A percentile compares a stretch with the other conserved stretches of the same genome.
phyloP scores from a whole-genome alignment of 2,329 filamentous ascomycete species.

The Nemania diffusa region DNA sequence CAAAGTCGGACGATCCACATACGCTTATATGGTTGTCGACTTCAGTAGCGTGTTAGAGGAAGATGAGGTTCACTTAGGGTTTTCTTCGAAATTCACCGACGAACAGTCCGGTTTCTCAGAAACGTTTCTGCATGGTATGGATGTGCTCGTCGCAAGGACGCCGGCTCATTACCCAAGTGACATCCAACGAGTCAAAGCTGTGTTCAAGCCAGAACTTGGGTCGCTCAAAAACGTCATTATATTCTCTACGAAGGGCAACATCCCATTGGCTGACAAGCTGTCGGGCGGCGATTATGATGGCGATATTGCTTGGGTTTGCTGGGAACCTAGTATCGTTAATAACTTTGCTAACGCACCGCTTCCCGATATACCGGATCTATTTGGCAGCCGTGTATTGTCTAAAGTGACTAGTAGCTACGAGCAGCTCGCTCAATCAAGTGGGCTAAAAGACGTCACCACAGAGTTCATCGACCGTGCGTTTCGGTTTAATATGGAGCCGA shows the following conservation, averaged over 20 bases:
- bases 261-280: constrained; percentile 73
- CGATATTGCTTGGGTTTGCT: constrained; percentile 81
- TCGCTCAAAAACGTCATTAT: constrained; percentile 82
- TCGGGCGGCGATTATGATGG: constrained; percentile 87
- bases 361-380: constrained; percentile 58
- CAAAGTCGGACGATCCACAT: constrained; percentile 68
- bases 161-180: constrained; percentile 78
- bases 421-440: constrained; percentile 51
- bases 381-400: constrained; percentile 59
- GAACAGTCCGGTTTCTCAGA: constrained; percentile 63
- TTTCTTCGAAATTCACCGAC: constrained; percentile 71
- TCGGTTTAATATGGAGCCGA: constrained; percentile 65
- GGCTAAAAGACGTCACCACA: constrained; percentile 47
- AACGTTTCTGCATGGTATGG: constrained; percentile 63
- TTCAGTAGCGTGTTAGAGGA: constrained; percentile 69
- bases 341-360: constrained; percentile 72
- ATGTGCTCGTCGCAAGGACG: constrained; percentile 74
- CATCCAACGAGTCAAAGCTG: constrained; percentile 73
- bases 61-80: constrained; percentile 74
- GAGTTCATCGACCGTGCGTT: constrained; percentile 66
- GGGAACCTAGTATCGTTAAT: constrained; percentile 72
- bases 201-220: constrained; percentile 69
- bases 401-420: constrained; percentile 60
- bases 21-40: constrained; percentile 75
- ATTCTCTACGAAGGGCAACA: constrained; percentile 72